Evolutionary conservation across 306 rosid species (phyloP).

Genomic region (Quercus suber): DNA sequence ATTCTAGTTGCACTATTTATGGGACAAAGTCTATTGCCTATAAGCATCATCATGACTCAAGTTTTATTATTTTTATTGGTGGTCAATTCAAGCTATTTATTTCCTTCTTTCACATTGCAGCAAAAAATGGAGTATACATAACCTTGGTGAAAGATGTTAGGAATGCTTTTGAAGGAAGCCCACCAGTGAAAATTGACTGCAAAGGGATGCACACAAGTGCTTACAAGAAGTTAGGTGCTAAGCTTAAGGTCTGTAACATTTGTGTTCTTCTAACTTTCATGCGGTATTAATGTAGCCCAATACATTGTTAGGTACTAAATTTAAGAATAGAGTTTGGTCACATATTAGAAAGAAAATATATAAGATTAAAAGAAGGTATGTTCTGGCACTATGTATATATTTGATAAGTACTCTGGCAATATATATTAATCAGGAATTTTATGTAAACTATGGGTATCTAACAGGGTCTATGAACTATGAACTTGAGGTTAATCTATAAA

Average conservation of each 20-base stretch:
- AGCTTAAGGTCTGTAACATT: constrained; percentile 66
- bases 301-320: neutral
- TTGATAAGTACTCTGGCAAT: neutral
- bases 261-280: constrained; percentile 1
- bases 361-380: neutral
- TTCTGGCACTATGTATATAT: neutral
- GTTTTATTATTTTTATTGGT: neutral
- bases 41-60: neutral
- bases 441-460: neutral
- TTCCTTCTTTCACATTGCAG: constrained; percentile 41
- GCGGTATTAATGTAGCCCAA: neutral
- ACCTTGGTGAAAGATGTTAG: constrained; percentile 68
- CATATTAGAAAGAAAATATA: neutral
- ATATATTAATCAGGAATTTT: neutral
- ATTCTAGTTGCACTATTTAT: neutral
- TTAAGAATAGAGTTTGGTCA: neutral
- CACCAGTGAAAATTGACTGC: constrained; percentile 79
- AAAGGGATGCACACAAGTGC: constrained; percentile 85
- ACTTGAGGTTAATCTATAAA: neutral
- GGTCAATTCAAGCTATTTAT: constrained; percentile 16
- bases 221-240: constrained; percentile 93
- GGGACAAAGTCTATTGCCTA: constrained; percentile 5
- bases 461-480: neutral
- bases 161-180: constrained; percentile 91
- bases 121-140: constrained; percentile 85